Evolutionary conservation across 2,329 filamentous ascomycete genomes (phyloP).

Genomic region (Fusarium sp.): DNA sequence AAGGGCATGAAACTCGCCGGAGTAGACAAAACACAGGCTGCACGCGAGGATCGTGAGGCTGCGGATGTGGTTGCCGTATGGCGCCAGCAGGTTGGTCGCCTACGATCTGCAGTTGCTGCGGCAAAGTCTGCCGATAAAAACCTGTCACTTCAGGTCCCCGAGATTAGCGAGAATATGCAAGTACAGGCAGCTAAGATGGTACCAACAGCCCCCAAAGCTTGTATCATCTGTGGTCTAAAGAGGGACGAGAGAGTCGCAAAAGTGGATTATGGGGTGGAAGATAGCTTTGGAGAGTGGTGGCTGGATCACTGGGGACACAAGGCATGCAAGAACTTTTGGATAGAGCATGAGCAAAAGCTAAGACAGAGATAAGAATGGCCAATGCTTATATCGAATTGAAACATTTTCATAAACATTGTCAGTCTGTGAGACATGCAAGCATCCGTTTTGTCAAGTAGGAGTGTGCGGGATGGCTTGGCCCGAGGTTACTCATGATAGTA

Average conservation of each 20-base stretch:
- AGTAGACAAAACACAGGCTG: conserved; percentile 84
- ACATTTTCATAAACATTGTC: background rate
- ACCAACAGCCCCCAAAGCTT: conserved; percentile 79
- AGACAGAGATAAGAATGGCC: conserved; percentile 69
- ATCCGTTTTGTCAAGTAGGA: background rate
- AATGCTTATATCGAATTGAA: background rate
- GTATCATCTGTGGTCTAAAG: conserved; percentile 88
- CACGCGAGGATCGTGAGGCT: conserved; percentile 86
- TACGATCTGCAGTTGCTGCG: conserved; percentile 79
- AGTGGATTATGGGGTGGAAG: conserved; percentile 82
- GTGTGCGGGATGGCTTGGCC: background rate
- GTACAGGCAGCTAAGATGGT: conserved; percentile 79
- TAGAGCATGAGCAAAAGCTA: conserved; percentile 77
- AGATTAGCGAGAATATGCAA: conserved; percentile 76
- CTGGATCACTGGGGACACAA: conserved; percentile 87
- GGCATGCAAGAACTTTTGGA: conserved; percentile 88
- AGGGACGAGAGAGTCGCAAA: conserved; percentile 84
- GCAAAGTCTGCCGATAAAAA: conserved; percentile 71
- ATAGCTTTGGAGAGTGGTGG: conserved; percentile 98
- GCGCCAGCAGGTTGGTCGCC: conserved; percentile 79
- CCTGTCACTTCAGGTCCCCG: conserved; percentile 70
- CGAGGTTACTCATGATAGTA: background rate
- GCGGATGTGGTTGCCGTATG: conserved; percentile 81
- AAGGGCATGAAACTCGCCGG: conserved; percentile 93
- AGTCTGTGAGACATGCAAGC: background rate